Conservation (phyloP, 202 grass and related monocot genomes). For the Dendrocalamus latiflorus region DNA sequence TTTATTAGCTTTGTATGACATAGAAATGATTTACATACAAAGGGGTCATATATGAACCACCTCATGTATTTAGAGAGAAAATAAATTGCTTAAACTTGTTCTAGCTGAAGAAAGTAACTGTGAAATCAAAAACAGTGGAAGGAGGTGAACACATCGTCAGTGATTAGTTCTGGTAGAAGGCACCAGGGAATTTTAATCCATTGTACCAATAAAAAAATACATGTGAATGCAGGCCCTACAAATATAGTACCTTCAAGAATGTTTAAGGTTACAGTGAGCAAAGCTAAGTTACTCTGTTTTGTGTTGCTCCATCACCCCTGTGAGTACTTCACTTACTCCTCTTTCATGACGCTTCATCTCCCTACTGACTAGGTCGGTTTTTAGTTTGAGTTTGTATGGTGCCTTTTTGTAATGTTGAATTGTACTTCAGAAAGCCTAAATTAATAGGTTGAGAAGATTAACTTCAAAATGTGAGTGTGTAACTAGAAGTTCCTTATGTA, state of each 20-base stretch:
- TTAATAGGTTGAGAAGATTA: no score
- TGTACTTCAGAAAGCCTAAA: no score
- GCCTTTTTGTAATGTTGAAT: no score
- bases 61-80: neutral
- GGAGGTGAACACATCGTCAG: neutral
- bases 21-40: no score
- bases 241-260: neutral
- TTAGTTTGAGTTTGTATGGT: no score
- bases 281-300: neutral
- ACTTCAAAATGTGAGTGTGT: neutral
- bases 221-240: neutral
- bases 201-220: neutral
- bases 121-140: neutral
- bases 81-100: neutral
- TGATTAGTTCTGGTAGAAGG: neutral
- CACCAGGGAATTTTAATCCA: neutral
- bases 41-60: no score
- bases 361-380: neutral
- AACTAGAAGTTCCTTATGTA: slow-evolving; percentile 5
- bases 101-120: neutral
- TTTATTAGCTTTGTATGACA: no score
- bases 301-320: neutral
- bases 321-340: neutral
- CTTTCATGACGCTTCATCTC: neutral
- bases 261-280: neutral